phyloP scores from a whole-genome alignment of 169 alveolate species.

The Besnoitia besnoiti region DNA sequence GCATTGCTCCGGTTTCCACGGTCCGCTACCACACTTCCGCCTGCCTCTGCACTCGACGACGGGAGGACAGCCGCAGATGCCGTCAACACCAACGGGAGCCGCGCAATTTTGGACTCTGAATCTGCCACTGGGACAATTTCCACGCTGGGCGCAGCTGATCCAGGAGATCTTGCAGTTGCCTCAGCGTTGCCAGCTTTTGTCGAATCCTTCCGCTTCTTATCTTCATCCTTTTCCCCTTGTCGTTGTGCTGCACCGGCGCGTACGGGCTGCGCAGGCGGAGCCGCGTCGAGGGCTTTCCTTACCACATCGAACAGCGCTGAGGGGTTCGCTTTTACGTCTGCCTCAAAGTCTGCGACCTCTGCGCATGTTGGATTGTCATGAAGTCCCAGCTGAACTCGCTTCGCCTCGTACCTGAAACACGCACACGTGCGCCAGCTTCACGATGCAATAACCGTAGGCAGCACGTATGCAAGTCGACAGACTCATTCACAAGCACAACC shows the following conservation, averaged over 20 bases:
- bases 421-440: too few relatives aligned
- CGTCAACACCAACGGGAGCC: too few relatives aligned
- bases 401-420: slow-evolving; percentile 55
- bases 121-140: too few relatives aligned
- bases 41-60: too few relatives aligned
- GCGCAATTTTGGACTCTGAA: too few relatives aligned
- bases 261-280: slow-evolving; percentile 42
- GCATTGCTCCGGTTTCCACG: too few relatives aligned
- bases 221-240: neutral
- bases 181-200: neutral
- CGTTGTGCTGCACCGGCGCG: neutral
- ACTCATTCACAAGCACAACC: too few relatives aligned
- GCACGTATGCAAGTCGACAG: too few relatives aligned
- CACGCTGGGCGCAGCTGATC: too few relatives aligned
- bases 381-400: slow-evolving; percentile 52
- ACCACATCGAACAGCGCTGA: slow-evolving; percentile 22
- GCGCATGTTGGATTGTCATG: slow-evolving; percentile 33
- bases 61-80: too few relatives aligned
- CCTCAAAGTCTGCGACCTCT: slow-evolving; percentile 27
- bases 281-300: slow-evolving; percentile 41
- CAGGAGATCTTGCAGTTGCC: neutral
- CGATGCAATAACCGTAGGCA: too few relatives aligned
- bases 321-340: neutral
- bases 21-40: too few relatives aligned
- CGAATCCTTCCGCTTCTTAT: neutral